These are phyloP conservation scores for Pistacia vera DNA, from an alignment of 345 rosid species.

Conservation along the genomic window DNA sequence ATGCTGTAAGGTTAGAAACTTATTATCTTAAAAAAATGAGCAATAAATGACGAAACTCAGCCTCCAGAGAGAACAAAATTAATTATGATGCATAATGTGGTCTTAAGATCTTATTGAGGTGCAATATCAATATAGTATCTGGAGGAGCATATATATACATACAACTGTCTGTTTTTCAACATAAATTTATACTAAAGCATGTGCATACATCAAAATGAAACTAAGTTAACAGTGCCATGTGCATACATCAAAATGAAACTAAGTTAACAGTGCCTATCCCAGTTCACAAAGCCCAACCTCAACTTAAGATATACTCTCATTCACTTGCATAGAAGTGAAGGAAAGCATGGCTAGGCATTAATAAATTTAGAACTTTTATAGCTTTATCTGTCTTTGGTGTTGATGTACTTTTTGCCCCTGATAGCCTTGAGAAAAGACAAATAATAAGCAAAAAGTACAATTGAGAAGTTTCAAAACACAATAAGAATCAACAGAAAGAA, in stretches of 20 bases:
- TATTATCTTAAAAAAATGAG: neutral
- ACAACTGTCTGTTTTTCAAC: neutral
- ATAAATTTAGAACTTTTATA: neutral
- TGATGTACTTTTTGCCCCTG: neutral
- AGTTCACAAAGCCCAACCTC: neutral
- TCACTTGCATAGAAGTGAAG: neutral
- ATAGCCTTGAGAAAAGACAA: neutral
- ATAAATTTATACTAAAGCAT: neutral
- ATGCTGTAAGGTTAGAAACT: neutral
- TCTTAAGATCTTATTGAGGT: slow-evolving; percentile 1
- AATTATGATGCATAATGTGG: neutral
- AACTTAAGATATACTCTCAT: neutral
- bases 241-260: neutral
- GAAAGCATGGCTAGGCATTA: neutral
- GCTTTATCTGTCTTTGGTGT: neutral
- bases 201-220: neutral
- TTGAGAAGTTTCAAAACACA: no score
- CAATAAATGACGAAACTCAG: no score
- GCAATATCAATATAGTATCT: no score
- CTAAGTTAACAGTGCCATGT: neutral
- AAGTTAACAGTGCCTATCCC: neutral
- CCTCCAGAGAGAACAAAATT: neutral
- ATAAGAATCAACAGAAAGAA: no score
- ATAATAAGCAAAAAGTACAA: neutral
- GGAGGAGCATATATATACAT: neutral